A percentile compares a stretch with the other conserved stretches of the same genome.
These are phyloP conservation scores for Hymenoscyphus fraxineus DNA, from an alignment of 2,329 filamentous ascomycete genomes.

Conservation along the genomic window DNA sequence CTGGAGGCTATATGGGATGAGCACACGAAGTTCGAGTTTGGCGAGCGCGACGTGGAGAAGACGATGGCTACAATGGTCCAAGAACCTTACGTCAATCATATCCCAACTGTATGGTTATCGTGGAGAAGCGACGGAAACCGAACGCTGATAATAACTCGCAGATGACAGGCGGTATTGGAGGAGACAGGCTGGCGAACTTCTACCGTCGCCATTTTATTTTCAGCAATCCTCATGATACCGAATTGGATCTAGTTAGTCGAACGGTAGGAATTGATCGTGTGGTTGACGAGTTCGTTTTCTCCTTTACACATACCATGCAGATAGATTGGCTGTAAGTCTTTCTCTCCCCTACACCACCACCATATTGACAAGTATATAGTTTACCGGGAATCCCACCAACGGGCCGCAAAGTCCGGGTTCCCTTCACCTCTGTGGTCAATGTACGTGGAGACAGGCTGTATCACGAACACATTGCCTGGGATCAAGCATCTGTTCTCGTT, in stretches of 20 bases:
- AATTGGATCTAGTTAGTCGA: constrained; percentile 65
- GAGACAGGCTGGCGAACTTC: constrained; percentile 58
- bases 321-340: constrained; percentile 65
- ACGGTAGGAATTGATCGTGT: constrained; percentile 70
- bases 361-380: constrained; percentile 32
- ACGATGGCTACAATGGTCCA: constrained; percentile 82
- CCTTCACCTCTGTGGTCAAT: constrained; percentile 63
- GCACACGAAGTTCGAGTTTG: constrained; percentile 70
- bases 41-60: constrained; percentile 60
- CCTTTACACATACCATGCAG: constrained; percentile 58
- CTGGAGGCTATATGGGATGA: constrained; percentile 77
- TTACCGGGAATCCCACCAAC: constrained; percentile 59
- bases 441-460: constrained; percentile 65
- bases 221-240: constrained; percentile 64
- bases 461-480: constrained; percentile 70
- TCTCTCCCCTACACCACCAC: no score
- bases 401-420: constrained; percentile 49
- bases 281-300: constrained; percentile 66
- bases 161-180: constrained; percentile 61
- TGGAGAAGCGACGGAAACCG: not conserved
- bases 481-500: constrained; percentile 58
- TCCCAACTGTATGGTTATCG: constrained; percentile 55
- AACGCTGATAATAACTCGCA: constrained; percentile 1
- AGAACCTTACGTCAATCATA: constrained; percentile 75
- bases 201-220: constrained; percentile 79